Evolutionary conservation across 2,329 filamentous ascomycete species (phyloP).

Genomic region (Diaporthe ampelina): DNA sequence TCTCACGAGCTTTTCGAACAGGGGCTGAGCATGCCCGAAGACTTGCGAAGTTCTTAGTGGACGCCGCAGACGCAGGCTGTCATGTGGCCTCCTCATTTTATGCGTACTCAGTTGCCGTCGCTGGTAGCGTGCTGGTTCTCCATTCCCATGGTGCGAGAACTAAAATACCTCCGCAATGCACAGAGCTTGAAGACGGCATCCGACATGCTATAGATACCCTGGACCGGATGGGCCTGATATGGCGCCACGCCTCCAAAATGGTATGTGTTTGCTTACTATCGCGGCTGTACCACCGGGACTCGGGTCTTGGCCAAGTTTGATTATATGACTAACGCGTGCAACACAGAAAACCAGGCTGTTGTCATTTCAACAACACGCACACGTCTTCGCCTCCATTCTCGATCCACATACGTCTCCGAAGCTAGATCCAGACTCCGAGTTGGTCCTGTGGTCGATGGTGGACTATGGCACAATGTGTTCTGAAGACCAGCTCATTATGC

Average conservation of each 20-base stretch:
- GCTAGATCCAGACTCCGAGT: not conserved
- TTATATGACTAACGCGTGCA: not conserved
- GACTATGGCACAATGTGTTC: conserved; percentile 12
- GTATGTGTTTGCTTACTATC: not conserved
- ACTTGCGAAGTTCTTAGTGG: not conserved
- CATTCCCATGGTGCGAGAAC: not conserved
- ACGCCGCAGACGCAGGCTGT: not conserved
- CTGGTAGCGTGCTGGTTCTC: not conserved
- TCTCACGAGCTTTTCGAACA: conserved; percentile 9
- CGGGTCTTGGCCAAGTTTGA: too few relatives aligned
- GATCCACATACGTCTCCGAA: not conserved
- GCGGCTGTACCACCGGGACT: too few relatives aligned
- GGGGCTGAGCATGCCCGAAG: not conserved
- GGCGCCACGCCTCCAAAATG: conserved; percentile 3
- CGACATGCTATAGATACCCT: not conserved
- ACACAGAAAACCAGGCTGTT: not conserved
- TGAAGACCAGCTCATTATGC: not conserved
- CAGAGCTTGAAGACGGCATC: not conserved
- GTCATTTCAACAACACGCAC: not conserved
- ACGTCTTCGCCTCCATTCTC: not conserved
- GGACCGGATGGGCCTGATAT: not conserved
- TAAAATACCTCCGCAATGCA: not conserved
- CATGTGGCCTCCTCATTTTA: conserved; percentile 4
- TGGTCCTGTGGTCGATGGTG: conserved; percentile 6
- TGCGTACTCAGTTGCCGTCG: not conserved